These are phyloP conservation scores for Aspergillus wentii DNA, from an alignment of 495 filamentous ascomycete genomes.

Conservation along the genomic window DNA sequence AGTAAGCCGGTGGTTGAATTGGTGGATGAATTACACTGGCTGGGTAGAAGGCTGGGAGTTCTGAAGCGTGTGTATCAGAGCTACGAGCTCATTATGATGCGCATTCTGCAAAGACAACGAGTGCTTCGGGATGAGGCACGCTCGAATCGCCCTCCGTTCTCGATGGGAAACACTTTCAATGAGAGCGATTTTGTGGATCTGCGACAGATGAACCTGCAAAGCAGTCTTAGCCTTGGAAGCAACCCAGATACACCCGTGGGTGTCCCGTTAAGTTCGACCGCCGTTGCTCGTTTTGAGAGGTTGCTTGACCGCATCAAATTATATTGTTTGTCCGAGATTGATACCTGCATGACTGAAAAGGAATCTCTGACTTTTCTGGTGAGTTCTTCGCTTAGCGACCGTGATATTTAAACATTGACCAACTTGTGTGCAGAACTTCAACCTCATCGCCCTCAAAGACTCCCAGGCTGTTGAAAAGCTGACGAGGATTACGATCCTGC, in stretches of 20 bases:
- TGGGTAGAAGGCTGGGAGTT: conserved; percentile 61
- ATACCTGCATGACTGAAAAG: conserved; percentile 75
- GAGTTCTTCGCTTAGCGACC: conserved; percentile 11
- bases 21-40: conserved; percentile 66
- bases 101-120: conserved; percentile 56
- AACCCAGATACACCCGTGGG: conserved; percentile 40
- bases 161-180: conserved; percentile 19
- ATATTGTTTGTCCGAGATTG: conserved; percentile 75
- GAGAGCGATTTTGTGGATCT: conserved; percentile 27
- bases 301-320: conserved; percentile 70
- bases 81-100: conserved; percentile 73
- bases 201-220: conserved; percentile 22
- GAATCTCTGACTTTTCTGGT: conserved; percentile 70
- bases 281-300: conserved; percentile 70
- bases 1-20: conserved; percentile 53
- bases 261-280: conserved; percentile 56
- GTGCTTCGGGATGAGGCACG: conserved; percentile 33
- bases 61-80: conserved; percentile 73
- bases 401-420: too few species aligned
- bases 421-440: conserved; percentile 69
- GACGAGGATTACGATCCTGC: conserved; percentile 73
- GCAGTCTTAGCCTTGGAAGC: conserved; percentile 14
- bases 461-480: conserved; percentile 73
- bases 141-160: conserved; percentile 13
- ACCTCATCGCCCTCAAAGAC: conserved; percentile 80